Base-by-base conservation (phyloP, 2,329 filamentous ascomycete species). In the Trichoderma arundinaceum region DNA sequence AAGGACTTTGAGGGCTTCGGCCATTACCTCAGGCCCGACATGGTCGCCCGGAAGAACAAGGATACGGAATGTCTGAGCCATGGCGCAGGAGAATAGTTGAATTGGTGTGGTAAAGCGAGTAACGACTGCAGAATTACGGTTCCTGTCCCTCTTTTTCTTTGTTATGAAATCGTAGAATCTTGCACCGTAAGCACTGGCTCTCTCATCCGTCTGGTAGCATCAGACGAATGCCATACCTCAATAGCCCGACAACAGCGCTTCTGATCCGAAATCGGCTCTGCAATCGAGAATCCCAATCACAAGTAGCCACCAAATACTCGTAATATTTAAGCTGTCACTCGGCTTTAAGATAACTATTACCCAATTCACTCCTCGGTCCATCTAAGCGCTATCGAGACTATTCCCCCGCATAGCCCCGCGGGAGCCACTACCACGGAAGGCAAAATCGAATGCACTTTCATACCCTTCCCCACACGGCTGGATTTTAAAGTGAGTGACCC, bases 11-110 rank as follows among this genome's bases (percentile, higher is more conserved):
- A 82, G 74, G 9, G 81, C 81, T 71, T 83, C 80, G 4, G 73
- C 69, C 59, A 82, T 77, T 39, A 83, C 76, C 71, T 84, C 78
- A 5, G 82, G 81, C 1, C 82, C 81, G 56, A 82, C 78, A 67
- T 80, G 78, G 69, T 83, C 81, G 43, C 81, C 80, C 0, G 79
- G 77, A 1, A 83, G 76, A 52, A 83, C 72, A n/a, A 83, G 75
- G 59, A 83, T 77, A 5, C 66, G 68, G 28, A 74, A 72, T 12
- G 64, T 71, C 17, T 68, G 68, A 35, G 51, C 9, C 61, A 64
- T 64, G 15, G 9, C 46, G 10, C 2, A n/a, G 38, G 8, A n/a
- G 1, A 12, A 3, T 13, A 1, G 49, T 7, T 13, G 49, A 12
- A 2, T 35, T 54, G 17, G 7, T 7, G 15, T 52, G 15, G 22